phyloP scores from a whole-genome alignment of 1,139 yeast genomes.

The Suhomyces maxii region DNA sequence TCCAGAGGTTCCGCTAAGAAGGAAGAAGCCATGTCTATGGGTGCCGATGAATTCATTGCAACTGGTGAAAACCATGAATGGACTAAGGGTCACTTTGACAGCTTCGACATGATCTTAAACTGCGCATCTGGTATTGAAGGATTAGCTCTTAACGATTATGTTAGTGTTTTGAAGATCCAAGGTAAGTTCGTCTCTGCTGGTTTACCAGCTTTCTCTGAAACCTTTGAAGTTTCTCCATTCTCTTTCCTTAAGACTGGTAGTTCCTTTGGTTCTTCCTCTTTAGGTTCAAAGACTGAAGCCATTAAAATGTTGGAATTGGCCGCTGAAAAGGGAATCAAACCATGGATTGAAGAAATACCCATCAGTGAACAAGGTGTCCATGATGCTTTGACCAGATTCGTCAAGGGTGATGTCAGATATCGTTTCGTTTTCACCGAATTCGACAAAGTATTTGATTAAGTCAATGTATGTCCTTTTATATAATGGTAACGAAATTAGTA shows the following conservation, averaged over 20 bases:
- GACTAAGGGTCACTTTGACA: conserved; percentile 30
- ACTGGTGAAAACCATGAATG: conserved; percentile 45
- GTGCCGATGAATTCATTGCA: conserved; percentile 54
- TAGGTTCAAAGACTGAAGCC: conserved; percentile 58
- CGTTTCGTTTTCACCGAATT: conserved; percentile 62
- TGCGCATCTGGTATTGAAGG: conserved; percentile 48
- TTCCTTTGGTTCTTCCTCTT: conserved; percentile 40
- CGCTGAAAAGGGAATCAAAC: conserved; percentile 49
- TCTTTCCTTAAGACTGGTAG: conserved; percentile 48
- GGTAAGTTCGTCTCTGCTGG: conserved; percentile 29
- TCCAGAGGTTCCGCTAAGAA: conserved; percentile 51
- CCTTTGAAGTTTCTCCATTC: conserved; percentile 41
- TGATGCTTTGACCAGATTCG: conserved; percentile 51
- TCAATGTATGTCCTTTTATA: no score
- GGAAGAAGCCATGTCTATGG: conserved; percentile 52
- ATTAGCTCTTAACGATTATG: conserved; percentile 21
- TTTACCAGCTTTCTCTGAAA: conserved; percentile 27
- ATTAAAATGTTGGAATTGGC: conserved; percentile 55
- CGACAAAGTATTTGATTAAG: conserved; percentile 40
- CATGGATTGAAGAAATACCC: conserved; percentile 62
- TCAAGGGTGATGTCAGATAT: conserved; percentile 58
- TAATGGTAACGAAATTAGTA: no score
- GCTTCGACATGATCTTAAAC: conserved; percentile 47
- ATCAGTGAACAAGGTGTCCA: conserved; percentile 51
- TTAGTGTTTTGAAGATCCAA: conserved; percentile 23